Percentiles rank a stretch among this genome's conserved stretches.
phyloP scores from a whole-genome alignment of 306 rosid genomes.

The Dryas drummondii region DNA sequence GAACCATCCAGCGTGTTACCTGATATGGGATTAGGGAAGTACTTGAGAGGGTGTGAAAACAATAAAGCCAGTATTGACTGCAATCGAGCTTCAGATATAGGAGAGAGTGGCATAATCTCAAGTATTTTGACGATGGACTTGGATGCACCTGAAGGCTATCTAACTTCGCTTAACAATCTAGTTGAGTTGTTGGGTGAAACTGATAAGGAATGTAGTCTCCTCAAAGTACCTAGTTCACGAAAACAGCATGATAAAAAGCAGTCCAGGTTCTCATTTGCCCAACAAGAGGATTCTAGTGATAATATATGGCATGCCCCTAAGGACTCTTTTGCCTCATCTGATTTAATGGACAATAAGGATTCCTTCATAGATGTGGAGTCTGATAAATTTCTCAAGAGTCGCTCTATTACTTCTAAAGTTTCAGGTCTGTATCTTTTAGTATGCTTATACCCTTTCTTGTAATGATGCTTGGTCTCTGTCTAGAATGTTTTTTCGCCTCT shows the following conservation, averaged over 20 bases:
- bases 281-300: constrained; percentile 61
- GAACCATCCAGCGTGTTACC: constrained; percentile 42
- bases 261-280: constrained; percentile 88
- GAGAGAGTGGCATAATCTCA: constrained; percentile 87
- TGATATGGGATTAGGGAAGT: constrained; percentile 43
- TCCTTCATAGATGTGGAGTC: not conserved
- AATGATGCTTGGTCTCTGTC: not conserved
- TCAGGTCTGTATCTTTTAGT: constrained; percentile 6
- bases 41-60: constrained; percentile 31
- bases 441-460: not conserved
- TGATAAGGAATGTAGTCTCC: constrained; percentile 41
- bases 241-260: constrained; percentile 65
- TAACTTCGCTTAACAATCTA: constrained; percentile 61
- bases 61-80: constrained; percentile 36
- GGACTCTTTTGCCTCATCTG: constrained; percentile 2
- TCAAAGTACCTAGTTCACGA: constrained; percentile 54
- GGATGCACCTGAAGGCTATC: constrained; percentile 61
- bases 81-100: constrained; percentile 51
- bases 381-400: not conserved
- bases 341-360: not conserved
- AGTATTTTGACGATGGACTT: constrained; percentile 77
- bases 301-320: constrained; percentile 1
- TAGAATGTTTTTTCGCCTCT: not conserved
- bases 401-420: constrained; percentile 10
- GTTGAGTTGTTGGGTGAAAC: constrained; percentile 59